Conservation (phyloP, 1,284 basidiomycete genomes). For the Vanrija sp. region DNA sequence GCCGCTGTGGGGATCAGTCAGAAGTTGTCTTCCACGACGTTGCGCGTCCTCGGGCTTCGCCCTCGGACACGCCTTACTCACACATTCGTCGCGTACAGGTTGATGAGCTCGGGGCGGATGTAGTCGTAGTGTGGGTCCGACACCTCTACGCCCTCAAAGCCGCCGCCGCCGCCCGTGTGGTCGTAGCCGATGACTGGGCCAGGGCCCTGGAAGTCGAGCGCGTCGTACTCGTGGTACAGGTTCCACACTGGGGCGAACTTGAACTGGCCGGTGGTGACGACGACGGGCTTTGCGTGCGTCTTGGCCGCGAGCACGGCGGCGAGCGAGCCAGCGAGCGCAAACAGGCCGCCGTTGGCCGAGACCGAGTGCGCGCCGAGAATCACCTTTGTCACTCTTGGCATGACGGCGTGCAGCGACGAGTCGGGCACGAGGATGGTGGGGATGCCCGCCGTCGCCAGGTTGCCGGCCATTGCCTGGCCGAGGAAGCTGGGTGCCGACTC, state of each 20-base stretch:
- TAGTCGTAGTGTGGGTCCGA: conserved; percentile 93
- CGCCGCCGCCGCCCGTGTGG: conserved; percentile 63
- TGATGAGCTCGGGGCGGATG: conserved; percentile 83
- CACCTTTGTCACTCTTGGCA: conserved; percentile 96
- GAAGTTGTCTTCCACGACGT: not conserved
- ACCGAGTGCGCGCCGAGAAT: conserved; percentile 89
- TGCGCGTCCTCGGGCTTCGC: too few relatives aligned
- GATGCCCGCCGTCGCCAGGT: conserved; percentile 72
- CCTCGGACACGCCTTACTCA: too few relatives aligned
- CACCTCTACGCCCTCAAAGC: conserved; percentile 82
- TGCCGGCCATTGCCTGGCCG: conserved; percentile 78
- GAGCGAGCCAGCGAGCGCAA: conserved; percentile 78
- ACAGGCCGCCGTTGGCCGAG: conserved; percentile 92
- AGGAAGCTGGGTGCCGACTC: conserved; percentile 89
- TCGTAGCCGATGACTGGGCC: conserved; percentile 65
- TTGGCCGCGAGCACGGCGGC: conserved; percentile 84
- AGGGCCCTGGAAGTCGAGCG: conserved; percentile 82
- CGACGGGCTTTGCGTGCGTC: conserved; percentile 86
- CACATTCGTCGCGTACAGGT: conserved; percentile 96
- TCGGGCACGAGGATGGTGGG: conserved; percentile 94
- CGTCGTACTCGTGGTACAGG: conserved; percentile 78
- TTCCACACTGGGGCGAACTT: conserved; percentile 95
- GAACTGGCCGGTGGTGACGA: conserved; percentile 91
- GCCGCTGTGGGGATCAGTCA: conserved; percentile 57
- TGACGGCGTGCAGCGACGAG: conserved; percentile 87